Base-by-base conservation (phyloP, 768 basidiomycete species). In the Daedaleopsis sinensis region DNA sequence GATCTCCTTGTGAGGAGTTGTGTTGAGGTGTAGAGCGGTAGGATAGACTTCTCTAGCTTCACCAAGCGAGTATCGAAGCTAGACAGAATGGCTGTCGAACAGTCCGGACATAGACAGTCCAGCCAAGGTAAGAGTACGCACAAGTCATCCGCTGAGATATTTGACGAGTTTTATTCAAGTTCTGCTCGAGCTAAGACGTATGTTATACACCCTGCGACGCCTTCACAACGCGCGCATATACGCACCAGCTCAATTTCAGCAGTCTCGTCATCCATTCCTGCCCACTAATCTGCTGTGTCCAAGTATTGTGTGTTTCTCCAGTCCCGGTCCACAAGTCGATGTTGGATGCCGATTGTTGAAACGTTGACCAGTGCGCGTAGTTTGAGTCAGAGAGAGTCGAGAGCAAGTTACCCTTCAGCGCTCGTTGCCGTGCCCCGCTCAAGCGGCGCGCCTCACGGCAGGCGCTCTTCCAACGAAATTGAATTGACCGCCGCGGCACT, bases 131-230 rank as follows among this genome's bases (percentile, higher is more conserved):
- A 32, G 39, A 44, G 5, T 23, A 68, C 89, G 57, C 76, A 94
- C 91, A 84, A 62, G 85, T 93, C 92, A 94, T 94, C 53, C 90
- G 81, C 68, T 90, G 89, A 1, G 92, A 93, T 62, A 92, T 89
- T 68, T 91, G 91, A 21, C 84, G 84, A 0, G 92, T 94, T 76
- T 93, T 94, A 73, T 90, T 87, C 46, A 94, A 78, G 70, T 94
- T 93, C 74, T 94, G 93, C 75, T 94, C 91, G 11, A 94, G 82
- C 92, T 56, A 51, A 27, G 39, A 16, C 5, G n/a, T n/a, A 16
- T 37, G 39, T 42, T 42, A 42, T 42, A 9, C 27, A 32, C 27
- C 12, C 19, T 8, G 8, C 38, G 19, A 3, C 37, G 24, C 21
- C 75, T 27, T 11, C n/a, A 11, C 1, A 36, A 36, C n/a, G n/a